Evolutionary conservation across 2,329 filamentous ascomycete species (phyloP), one percentile per base, ranked within the genome.

Genomic region (Tothia fuscella): DNA sequence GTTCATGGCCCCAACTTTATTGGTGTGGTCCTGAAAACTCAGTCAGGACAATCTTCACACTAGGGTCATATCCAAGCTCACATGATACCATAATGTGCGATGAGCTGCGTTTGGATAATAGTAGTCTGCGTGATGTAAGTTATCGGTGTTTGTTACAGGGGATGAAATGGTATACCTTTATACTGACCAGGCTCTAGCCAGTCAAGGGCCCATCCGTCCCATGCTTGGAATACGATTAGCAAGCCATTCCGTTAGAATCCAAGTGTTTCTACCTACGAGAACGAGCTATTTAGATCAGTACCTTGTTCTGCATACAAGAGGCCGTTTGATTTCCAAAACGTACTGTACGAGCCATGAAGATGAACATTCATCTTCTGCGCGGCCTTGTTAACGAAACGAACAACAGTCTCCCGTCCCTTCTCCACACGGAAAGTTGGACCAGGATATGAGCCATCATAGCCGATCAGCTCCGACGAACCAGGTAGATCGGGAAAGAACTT

Each of bases 71-170:
- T 12, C 17, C 10, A 19, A 19, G 10, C 32, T 12, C 17, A 35
- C 32, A 25, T 41, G 72, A 48, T 77, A 77, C 74, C 74, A 78
- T 22, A 76, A 59, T 0, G 70, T 63, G 28, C 73, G 63, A 2
- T 64, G 70, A 29, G 76, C 67, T 12, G 53, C 57, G 51, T 77
- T 78, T 7, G 73, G 72, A 48, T 74, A 78, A 53, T 76, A 78
- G 53, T 78, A 76, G 46, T 77, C 74, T n/a, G n/a, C n/a, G n/a
- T n/a, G n/a, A n/a, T n/a, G n/a, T n/a, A n/a, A n/a, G n/a, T n/a
- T n/a, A n/a, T n/a, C n/a, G n/a, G n/a, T n/a, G n/a, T n/a, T n/a
- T n/a, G n/a, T n/a, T n/a, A n/a, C n/a, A n/a, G n/a, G n/a, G n/a
- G n/a, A n/a, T n/a, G n/a, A n/a, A n/a, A n/a, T n/a, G n/a, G n/a